Evolutionary conservation across 805 yeast genomes (phyloP).

Genomic region (Teunomyces atbi): DNA sequence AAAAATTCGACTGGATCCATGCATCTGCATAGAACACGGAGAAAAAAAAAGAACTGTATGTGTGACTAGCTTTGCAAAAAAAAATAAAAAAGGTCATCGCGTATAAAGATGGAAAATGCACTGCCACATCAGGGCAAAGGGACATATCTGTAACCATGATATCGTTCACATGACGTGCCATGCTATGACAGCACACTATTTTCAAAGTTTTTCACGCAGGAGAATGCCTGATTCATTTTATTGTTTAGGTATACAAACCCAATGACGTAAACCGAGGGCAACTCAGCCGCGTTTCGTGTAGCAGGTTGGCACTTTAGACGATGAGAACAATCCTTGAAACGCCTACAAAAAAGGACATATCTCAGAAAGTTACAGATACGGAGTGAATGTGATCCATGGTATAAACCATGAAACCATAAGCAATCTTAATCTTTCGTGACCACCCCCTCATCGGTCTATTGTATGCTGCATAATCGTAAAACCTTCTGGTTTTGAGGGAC

Average conservation of each 20-base stretch:
- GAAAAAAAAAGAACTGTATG: background rate
- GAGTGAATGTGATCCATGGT: background rate
- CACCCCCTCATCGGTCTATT: background rate
- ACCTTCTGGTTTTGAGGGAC: background rate
- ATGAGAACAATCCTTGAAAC: background rate
- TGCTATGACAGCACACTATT: background rate
- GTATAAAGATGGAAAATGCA: too few relatives aligned
- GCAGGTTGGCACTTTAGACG: background rate
- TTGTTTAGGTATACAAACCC: background rate
- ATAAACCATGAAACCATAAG: background rate
- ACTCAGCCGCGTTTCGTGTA: conserved; percentile 2
- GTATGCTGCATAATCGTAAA: too few relatives aligned
- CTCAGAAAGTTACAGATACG: background rate
- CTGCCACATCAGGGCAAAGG: too few relatives aligned
- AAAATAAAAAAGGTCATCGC: background rate
- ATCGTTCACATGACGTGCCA: background rate
- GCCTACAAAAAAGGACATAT: background rate
- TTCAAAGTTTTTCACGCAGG: background rate
- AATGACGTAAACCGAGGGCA: conserved; percentile 4
- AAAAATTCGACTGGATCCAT: background rate
- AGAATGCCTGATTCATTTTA: background rate
- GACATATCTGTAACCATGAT: too few relatives aligned
- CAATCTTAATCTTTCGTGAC: background rate
- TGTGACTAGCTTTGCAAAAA: background rate
- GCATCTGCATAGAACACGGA: background rate